Evolutionary conservation across 306 rosid genomes (phyloP).

Genomic region (Senna tora): DNA sequence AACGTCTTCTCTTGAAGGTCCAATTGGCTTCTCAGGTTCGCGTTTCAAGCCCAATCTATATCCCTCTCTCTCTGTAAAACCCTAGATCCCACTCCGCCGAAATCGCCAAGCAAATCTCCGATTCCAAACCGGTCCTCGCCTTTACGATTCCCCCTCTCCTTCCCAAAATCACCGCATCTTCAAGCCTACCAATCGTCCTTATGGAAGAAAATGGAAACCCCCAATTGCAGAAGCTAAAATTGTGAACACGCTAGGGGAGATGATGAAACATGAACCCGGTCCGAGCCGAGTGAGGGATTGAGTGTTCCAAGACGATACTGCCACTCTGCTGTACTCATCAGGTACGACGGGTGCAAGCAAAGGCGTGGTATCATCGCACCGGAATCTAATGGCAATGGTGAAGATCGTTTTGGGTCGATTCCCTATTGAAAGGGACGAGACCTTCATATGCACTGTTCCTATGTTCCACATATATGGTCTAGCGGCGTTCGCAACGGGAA

Average conservation of each 20-base stretch:
- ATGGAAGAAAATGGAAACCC: constrained; percentile 42
- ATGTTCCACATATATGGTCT: constrained; percentile 95
- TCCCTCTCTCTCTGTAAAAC: no score
- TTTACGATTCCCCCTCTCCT: constrained; percentile 62
- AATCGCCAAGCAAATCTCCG: constrained; percentile 77
- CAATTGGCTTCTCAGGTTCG: no score
- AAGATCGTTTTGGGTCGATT: constrained; percentile 55
- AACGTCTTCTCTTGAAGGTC: no score
- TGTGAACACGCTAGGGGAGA: constrained; percentile 40
- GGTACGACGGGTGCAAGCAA: constrained; percentile 94
- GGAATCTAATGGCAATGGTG: constrained; percentile 70
- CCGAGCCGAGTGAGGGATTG: constrained; percentile 45
- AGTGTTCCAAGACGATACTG: constrained; percentile 75
- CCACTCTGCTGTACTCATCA: constrained; percentile 80
- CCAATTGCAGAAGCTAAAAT: not conserved
- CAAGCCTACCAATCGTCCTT: constrained; percentile 59
- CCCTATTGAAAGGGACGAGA: constrained; percentile 42
- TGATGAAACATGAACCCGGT: constrained; percentile 54
- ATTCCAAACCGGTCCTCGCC: constrained; percentile 73
- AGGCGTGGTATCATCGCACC: constrained; percentile 85
- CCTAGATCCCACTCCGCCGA: no score
- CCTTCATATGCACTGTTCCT: constrained; percentile 82
- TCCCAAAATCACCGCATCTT: constrained; percentile 54
- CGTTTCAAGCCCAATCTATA: no score
- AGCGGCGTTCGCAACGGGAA: constrained; percentile 64